Evolutionary conservation across 345 rosid genomes (phyloP), one percentile per base, ranked within the genome.

Genomic region (Eutrema heterophyllum): DNA sequence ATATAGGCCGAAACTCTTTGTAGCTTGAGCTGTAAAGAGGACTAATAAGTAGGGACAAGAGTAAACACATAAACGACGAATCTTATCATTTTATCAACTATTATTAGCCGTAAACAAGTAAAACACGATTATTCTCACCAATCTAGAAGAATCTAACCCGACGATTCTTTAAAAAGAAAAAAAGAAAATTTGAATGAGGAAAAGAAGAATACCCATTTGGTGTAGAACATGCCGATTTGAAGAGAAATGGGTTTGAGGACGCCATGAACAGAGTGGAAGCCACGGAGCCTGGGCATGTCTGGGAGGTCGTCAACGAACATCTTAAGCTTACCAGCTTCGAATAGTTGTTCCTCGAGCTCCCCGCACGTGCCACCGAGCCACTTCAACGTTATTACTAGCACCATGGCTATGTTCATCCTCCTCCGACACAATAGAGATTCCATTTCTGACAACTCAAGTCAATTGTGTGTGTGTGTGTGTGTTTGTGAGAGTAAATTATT

Each of bases 271-370:
- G 82, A 50, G 26, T 77, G 43, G 41, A 77, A 92, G n/a, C 86
- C 93, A 11, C 45, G 57, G 78, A 95, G 67, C 71, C 43, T 87
- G 9, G 97, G 97, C 89, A 95, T 85, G 76, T 87, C 84, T 0
- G 82, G 90, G 15, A 95, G 88, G 64, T 87, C 85, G 38, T 92
- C 97, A 4, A 95, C 91, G 68, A 89, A 95, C 96, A 82, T 89
- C 81, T 83, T 57, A 79, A 95, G 71, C 78, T 72, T 71, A 0
- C 71, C 79, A 6, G 74, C 62, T 67, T 73, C 53, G 10, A 84
- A 16, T 13, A 87, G 64, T 62, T 10, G 36, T 13, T 81, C 86
- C 11, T 76, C 79, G n/a, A 30, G 68, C 84, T 16, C 67, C 63
- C 26, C 79, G 67, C 72, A 81, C 49, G 64, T 54, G 77, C 67